Conservation (phyloP, 2,329 filamentous ascomycete genomes). For the Cercospora sesami region DNA sequence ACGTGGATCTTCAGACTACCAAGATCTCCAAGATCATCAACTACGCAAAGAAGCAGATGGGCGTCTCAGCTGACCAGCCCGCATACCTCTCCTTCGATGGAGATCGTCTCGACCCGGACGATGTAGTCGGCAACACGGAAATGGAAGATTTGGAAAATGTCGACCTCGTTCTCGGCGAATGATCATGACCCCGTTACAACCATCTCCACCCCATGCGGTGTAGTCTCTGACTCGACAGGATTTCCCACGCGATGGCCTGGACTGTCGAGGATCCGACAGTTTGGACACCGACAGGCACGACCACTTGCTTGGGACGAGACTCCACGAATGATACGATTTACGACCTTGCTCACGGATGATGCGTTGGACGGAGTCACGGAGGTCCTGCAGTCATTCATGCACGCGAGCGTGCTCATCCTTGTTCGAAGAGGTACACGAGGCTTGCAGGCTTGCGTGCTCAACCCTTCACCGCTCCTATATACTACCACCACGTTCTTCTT, state of each 20-base stretch:
- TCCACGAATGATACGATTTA: constrained; percentile 12
- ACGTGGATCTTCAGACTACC: constrained; percentile 49
- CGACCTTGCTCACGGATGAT: constrained; percentile 13
- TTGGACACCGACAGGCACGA: constrained; percentile 10
- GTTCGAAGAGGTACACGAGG: background rate
- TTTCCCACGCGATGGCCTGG: constrained; percentile 6
- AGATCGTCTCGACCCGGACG: constrained; percentile 63
- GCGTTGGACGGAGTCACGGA: constrained; percentile 9
- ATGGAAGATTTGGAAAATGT: constrained; percentile 73
- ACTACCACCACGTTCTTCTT: constrained; percentile 1
- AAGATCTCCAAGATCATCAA: constrained; percentile 62
- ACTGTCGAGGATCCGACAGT: constrained; percentile 5
- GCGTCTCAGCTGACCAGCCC: constrained; percentile 53
- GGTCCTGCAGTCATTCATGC: background rate
- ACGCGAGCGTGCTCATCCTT: constrained; percentile 11
- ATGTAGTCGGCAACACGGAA: constrained; percentile 65
- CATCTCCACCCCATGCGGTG: background rate
- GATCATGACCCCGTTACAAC: constrained; percentile 12
- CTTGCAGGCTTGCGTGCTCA: background rate
- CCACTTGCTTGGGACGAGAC: constrained; percentile 7
- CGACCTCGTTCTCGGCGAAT: constrained; percentile 67
- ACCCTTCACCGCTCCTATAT: constrained; percentile 11
- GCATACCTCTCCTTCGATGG: constrained; percentile 74
- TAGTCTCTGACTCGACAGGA: background rate
- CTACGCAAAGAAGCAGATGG: constrained; percentile 59